phyloP scores from a whole-genome alignment of 768 basidiomycete genomes.

The Saitozyma podzolica region DNA sequence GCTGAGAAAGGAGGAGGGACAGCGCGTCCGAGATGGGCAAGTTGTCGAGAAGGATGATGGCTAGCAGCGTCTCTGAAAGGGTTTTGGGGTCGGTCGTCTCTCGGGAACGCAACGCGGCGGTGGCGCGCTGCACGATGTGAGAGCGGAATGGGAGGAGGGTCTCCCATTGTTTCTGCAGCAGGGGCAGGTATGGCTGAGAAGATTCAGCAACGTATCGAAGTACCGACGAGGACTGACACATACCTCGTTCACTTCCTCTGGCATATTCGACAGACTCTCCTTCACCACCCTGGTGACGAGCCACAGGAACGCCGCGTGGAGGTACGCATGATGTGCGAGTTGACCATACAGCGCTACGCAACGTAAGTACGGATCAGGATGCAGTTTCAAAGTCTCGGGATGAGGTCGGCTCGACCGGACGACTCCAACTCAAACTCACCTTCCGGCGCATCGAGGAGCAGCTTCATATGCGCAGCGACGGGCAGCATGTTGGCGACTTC shows the following conservation, averaged over 20 bases:
- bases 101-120: conserved; percentile 69
- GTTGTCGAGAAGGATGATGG: conserved; percentile 86
- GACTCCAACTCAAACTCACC: conserved; percentile 53
- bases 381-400: too few species aligned
- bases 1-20: conserved; percentile 67
- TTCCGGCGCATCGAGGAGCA: conserved; percentile 89
- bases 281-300: conserved; percentile 81
- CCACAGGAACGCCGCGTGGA: conserved; percentile 84
- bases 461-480: conserved; percentile 81
- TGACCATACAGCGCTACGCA: conserved; percentile 67
- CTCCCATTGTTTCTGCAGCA: conserved; percentile 93
- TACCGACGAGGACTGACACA: conserved; percentile 54
- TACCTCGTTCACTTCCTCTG: conserved; percentile 64
- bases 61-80: conserved; percentile 73
- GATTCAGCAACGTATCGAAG: conserved; percentile 59
- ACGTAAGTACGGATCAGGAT: background rate
- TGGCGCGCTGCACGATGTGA: conserved; percentile 87
- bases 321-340: conserved; percentile 74
- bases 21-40: conserved; percentile 73
- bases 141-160: conserved; percentile 78
- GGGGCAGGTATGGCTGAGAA: conserved; percentile 74
- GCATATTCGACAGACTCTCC: conserved; percentile 66
- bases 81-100: conserved; percentile 55
- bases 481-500: conserved; percentile 43
- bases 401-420: background rate